Conservation (phyloP, 495 filamentous ascomycete species). For the Xylaria curta region DNA sequence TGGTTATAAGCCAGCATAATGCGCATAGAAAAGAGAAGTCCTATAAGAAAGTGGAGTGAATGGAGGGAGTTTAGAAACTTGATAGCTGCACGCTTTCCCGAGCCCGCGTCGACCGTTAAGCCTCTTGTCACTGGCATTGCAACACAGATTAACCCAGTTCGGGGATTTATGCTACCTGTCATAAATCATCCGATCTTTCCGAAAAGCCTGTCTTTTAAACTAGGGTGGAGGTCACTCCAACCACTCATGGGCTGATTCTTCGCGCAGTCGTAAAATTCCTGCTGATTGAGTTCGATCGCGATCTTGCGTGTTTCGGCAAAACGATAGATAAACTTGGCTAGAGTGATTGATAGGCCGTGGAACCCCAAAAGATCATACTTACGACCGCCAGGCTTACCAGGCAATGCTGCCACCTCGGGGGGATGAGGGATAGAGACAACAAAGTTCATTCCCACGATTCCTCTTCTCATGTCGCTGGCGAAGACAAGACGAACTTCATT, state of each 20-base stretch:
- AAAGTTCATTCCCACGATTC: neutral
- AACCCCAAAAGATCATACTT: neutral
- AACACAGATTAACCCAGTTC: neutral
- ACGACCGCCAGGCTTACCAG: neutral
- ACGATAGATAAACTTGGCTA: neutral
- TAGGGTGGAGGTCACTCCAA: neutral
- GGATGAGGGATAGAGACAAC: neutral
- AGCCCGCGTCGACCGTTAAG: neutral
- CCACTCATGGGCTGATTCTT: neutral
- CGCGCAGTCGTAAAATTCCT: neutral
- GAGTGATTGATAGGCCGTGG: neutral
- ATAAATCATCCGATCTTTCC: neutral
- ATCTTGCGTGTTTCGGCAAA: neutral
- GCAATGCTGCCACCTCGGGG: neutral
- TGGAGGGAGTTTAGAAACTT: neutral
- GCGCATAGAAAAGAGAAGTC: neutral
- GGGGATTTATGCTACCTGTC: neutral
- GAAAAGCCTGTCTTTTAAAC: neutral
- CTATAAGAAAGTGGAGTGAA: neutral
- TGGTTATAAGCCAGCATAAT: neutral
- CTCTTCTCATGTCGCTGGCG: neutral
- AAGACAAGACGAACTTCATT: neutral
- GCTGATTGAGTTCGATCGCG: neutral
- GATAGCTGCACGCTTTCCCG: neutral
- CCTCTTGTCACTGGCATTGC: neutral